Evolutionary conservation across 495 filamentous ascomycete genomes (phyloP).

Genomic region (Aspergillus carlsbadensis): DNA sequence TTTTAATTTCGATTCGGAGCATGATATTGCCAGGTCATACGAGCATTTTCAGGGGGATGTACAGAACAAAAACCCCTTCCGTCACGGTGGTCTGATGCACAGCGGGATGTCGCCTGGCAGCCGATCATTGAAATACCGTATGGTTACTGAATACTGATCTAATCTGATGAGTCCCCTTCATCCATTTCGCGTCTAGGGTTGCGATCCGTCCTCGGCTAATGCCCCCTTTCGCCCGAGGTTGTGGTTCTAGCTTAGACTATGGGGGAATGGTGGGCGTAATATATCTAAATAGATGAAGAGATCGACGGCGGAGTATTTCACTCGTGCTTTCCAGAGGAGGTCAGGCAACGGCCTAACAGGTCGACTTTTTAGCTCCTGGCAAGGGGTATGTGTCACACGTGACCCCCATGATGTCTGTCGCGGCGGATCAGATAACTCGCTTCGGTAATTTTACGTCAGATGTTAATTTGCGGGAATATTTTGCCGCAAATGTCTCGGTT

Average conservation of each 20-base stretch:
- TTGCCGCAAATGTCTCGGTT: not conserved
- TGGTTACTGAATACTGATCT: slow-evolving; percentile 18
- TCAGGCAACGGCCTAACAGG: too few relatives aligned
- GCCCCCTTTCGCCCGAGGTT: not conserved
- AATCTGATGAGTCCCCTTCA: slow-evolving; percentile 30
- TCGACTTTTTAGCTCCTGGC: too few relatives aligned
- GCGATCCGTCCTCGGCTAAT: slow-evolving; percentile 10
- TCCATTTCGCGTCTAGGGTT: not conserved
- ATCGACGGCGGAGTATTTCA: too few relatives aligned
- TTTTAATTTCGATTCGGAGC: not conserved
- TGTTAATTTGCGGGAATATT: not conserved
- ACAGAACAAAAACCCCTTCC: not conserved
- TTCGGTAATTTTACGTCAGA: not conserved
- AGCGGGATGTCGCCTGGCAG: slow-evolving; percentile 5
- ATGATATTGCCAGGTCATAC: not conserved
- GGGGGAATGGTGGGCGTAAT: too few relatives aligned
- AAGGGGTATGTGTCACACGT: not conserved
- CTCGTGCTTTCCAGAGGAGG: too few relatives aligned
- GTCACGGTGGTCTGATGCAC: slow-evolving; percentile 14
- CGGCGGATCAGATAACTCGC: slow-evolving; percentile 23
- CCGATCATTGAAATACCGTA: slow-evolving; percentile 1
- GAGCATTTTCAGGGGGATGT: not conserved
- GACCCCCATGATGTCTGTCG: not conserved
- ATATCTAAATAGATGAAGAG: not conserved
- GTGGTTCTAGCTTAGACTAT: not conserved